Conservation (phyloP, 441 rosid species). For the Arabidopsis lyrata region DNA sequence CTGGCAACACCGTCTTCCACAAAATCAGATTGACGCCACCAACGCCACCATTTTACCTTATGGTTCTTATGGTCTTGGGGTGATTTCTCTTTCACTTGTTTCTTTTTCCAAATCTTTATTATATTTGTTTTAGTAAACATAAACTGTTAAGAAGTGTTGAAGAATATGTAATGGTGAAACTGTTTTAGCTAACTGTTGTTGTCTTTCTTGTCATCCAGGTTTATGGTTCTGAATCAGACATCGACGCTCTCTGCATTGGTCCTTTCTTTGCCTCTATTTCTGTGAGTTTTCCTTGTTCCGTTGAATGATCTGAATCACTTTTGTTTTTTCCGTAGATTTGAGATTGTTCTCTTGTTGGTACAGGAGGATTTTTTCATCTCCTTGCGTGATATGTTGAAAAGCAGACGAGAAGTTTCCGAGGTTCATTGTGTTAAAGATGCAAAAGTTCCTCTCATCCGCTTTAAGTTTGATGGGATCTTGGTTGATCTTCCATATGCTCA, state of each 20-base stretch:
- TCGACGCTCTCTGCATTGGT: slow-evolving; percentile 66
- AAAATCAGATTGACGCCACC: slow-evolving; percentile 48
- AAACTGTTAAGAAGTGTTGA: background rate
- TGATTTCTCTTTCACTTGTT: slow-evolving; percentile 30
- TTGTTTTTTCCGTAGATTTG: background rate
- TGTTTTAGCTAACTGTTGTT: slow-evolving; percentile 12
- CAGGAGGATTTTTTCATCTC: slow-evolving; percentile 72
- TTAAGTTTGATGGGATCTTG: slow-evolving; percentile 64
- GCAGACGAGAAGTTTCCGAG: slow-evolving; percentile 54
- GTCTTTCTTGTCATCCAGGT: slow-evolving; percentile 45
- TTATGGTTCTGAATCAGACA: slow-evolving; percentile 66
- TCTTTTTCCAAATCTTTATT: background rate
- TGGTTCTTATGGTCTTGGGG: slow-evolving; percentile 74
- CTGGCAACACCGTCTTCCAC: slow-evolving; percentile 58
- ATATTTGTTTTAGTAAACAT: background rate
- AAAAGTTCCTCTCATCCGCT: slow-evolving; percentile 65
- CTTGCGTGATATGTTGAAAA: slow-evolving; percentile 59
- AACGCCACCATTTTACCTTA: slow-evolving; percentile 58
- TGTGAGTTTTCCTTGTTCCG: slow-evolving; percentile 41
- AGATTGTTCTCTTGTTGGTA: slow-evolving; percentile 21
- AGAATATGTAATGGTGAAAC: slow-evolving; percentile 12
- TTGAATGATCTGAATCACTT: background rate
- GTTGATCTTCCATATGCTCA: slow-evolving; percentile 66
- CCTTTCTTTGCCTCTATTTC: slow-evolving; percentile 64
- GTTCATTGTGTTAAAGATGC: slow-evolving; percentile 61